Conservation (phyloP, 495 filamentous ascomycete species). For the Neurospora sp. region DNA sequence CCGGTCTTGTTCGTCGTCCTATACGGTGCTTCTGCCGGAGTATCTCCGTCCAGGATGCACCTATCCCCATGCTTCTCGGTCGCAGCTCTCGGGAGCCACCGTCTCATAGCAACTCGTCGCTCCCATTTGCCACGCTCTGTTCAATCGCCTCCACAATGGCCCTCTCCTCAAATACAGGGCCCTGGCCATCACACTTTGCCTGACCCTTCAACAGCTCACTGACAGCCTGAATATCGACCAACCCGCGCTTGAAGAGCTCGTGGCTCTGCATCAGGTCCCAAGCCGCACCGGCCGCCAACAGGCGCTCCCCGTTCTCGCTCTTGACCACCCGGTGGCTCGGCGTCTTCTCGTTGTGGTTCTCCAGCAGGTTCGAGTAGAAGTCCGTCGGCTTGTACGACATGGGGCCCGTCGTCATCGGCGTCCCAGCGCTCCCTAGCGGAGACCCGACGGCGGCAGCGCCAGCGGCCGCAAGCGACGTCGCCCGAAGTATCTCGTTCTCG, state of each 20-base stretch:
- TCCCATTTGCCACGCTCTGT: slow-evolving; percentile 59
- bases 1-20: neutral
- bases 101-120: slow-evolving; percentile 61
- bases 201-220: slow-evolving; percentile 60
- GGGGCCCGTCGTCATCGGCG: slow-evolving; percentile 48
- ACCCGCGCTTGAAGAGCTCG: slow-evolving; percentile 64
- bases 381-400: slow-evolving; percentile 66
- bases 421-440: slow-evolving; percentile 12
- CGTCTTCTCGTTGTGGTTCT: slow-evolving; percentile 47
- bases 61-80: neutral
- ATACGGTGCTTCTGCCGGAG: neutral
- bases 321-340: slow-evolving; percentile 61
- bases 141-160: slow-evolving; percentile 67
- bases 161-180: slow-evolving; percentile 78
- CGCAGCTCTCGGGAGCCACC: neutral
- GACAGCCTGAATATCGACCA: slow-evolving; percentile 77
- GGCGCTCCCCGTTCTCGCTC: slow-evolving; percentile 58
- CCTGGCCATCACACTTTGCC: slow-evolving; percentile 84
- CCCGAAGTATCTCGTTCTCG: slow-evolving; percentile 92
- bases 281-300: slow-evolving; percentile 70
- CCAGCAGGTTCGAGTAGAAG: slow-evolving; percentile 48
- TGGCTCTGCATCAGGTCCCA: slow-evolving; percentile 90
- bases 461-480: slow-evolving; percentile 43
- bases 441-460: slow-evolving; percentile 11
- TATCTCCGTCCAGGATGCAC: neutral